phyloP scores from a whole-genome alignment of 108 stramenopile genomes.

The Pinguiococcus pyrenoidosus region DNA sequence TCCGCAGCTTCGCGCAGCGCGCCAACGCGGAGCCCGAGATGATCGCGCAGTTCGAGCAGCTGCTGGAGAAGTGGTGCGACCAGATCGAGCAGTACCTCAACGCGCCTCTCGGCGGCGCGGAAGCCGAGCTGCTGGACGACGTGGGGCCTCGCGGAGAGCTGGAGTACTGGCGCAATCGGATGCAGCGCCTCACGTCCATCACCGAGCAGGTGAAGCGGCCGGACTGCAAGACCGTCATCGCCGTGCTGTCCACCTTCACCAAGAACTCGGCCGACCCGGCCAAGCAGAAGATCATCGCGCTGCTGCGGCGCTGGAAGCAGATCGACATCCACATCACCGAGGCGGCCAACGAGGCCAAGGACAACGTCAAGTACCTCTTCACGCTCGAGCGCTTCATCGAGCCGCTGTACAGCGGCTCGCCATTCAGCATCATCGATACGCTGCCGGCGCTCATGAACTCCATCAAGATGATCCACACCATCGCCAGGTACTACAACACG shows the following conservation, averaged over 20 bases:
- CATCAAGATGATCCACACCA: slow-evolving; percentile 84
- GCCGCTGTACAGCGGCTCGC: slow-evolving; percentile 64
- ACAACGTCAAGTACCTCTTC: slow-evolving; percentile 76
- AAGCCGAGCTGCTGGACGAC: slow-evolving; percentile 13
- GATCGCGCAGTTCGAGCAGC: slow-evolving; percentile 48
- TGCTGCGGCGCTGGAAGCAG: slow-evolving; percentile 62
- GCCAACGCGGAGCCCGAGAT: slow-evolving; percentile 37
- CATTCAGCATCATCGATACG: slow-evolving; percentile 64
- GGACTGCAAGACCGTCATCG: slow-evolving; percentile 60
- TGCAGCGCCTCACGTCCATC: slow-evolving; percentile 68
- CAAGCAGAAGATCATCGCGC: slow-evolving; percentile 41
- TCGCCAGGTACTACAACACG: slow-evolving; percentile 47
- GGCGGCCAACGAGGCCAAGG: slow-evolving; percentile 79
- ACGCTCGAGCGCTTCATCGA: slow-evolving; percentile 71
- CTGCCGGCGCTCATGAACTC: slow-evolving; percentile 73
- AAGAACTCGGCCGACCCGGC: slow-evolving; percentile 41
- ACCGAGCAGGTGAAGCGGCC: slow-evolving; percentile 60
- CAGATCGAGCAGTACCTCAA: slow-evolving; percentile 61
- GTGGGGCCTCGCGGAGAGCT: slow-evolving; percentile 64
- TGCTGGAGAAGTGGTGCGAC: slow-evolving; percentile 70
- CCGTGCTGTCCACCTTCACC: slow-evolving; percentile 47
- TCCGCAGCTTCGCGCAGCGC: not conserved
- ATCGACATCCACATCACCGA: slow-evolving; percentile 71
- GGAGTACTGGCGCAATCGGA: slow-evolving; percentile 63
- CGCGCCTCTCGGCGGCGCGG: slow-evolving; percentile 16